Evolutionary conservation across 352 stramenopile genomes (phyloP), one percentile per base, ranked within the genome.

Genomic region (Thraustochytrium sp.): DNA sequence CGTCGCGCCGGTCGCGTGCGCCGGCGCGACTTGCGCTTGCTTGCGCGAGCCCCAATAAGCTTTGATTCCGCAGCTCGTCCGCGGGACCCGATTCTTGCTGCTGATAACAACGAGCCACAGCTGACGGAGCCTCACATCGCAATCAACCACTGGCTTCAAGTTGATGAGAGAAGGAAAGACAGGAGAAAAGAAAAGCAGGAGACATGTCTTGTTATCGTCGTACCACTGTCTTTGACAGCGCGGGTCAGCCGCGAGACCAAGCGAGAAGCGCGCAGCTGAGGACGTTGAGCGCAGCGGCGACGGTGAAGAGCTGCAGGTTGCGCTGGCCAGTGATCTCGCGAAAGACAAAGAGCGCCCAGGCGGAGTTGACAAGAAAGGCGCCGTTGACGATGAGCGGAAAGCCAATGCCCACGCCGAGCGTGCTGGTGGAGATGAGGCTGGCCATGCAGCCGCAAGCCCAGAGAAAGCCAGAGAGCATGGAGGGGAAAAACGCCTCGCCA

Each of bases 331-430:
- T n/a, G 38, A 84, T 34, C 56, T 84, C 75, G 64, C 63, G 65
- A 31, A 84, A 84, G 44, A 37, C 55, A 31, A 84, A 80, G 36
- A 76, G 16, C 21, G 55, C 68, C 75, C 75, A 84, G 2, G 26
- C 29, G 5, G 55, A 34, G 31, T 84, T 84, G 23, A 84, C 59
- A 8, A 84, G 44, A 80, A 84, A 83, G 31, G 40, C 76, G 26
- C 75, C 75, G 38, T 84, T 84, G 21, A 61, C 65, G 16, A 61
- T 76, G 44, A 84, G 61, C 37, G 75, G 75, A 37, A 73, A 62
- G n/a, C 68, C 68, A 34, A 80, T 64, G 51, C 68, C 68, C 38
- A 80, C 44, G 0, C 68, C 68, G 21, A 80, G 21, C 1, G 76
- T 42, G 48, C 31, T 53, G 8, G 76, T 42, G 26, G 68, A 42